Evolutionary conservation across 441 rosid genomes (phyloP).

Genomic region (Iberis amara): DNA sequence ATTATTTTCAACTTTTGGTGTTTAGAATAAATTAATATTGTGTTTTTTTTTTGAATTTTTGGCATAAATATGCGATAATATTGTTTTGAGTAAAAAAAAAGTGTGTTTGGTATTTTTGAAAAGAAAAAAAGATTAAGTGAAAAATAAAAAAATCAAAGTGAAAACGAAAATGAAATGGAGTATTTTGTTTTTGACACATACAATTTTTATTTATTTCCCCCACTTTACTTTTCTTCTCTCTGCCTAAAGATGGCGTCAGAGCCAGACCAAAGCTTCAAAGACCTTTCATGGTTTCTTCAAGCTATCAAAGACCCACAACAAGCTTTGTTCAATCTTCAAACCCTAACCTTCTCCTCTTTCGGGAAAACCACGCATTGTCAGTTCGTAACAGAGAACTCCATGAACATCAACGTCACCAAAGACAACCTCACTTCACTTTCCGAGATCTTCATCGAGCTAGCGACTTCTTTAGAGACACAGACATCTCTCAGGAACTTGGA

Average conservation of each 20-base stretch:
- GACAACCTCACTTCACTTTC: slow-evolving; percentile 40
- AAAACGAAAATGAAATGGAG: too few relatives aligned
- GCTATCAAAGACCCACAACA: slow-evolving; percentile 44
- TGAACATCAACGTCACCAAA: slow-evolving; percentile 51
- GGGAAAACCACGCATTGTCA: slow-evolving; percentile 52
- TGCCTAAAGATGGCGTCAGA: slow-evolving; percentile 47
- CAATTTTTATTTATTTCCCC: not conserved
- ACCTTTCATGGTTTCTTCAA: slow-evolving; percentile 65
- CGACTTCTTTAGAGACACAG: slow-evolving; percentile 38
- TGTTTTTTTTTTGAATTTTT: too few relatives aligned
- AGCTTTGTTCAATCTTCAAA: slow-evolving; percentile 42
- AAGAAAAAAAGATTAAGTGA: too few relatives aligned
- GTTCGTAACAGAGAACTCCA: slow-evolving; percentile 58
- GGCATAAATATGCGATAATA: too few relatives aligned
- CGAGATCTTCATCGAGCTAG: slow-evolving; percentile 48
- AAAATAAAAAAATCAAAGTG: too few relatives aligned
- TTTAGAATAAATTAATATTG: too few relatives aligned
- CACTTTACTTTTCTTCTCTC: slow-evolving; percentile 24
- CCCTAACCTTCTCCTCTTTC: slow-evolving; percentile 55
- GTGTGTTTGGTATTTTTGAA: too few relatives aligned
- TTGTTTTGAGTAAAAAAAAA: too few relatives aligned
- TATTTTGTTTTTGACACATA: not conserved
- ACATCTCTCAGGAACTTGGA: slow-evolving; percentile 53
- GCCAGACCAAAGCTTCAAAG: slow-evolving; percentile 44
- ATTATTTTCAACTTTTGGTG: too few relatives aligned